Base-by-base conservation (phyloP, 2,329 filamentous ascomycete species). In the Volutella citrinella region DNA sequence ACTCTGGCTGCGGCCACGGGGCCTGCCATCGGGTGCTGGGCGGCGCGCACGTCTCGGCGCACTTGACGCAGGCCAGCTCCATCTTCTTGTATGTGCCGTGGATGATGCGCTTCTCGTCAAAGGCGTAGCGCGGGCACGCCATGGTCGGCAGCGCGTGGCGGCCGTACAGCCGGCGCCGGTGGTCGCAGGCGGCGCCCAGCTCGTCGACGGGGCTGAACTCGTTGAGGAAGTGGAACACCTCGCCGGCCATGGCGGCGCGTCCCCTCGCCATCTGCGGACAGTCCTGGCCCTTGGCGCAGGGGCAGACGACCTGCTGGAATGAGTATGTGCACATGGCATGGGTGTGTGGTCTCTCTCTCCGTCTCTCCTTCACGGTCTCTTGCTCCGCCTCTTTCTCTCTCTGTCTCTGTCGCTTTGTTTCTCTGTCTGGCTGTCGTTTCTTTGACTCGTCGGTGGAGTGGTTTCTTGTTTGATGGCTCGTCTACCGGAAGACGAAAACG, bases 21-120 rank as follows among this genome's bases (percentile, higher is more conserved):
- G 50, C 50, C 36, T 54, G 50, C 50, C 50, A 52, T 27, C 33
- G 43, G 25, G 43, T 52, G 11, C 50, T 51, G 32, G 50, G 50
- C 10, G 50, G 50, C 16, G 50, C 50, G 30, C 50, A 54, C 23
- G 50, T 50, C 46, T 52, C 50, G 4, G 45, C 50, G 19, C 50
- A 54, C 42, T 45, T 45, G 16, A 54, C 46, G 28, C 50, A 54
- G 4, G 50, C 50, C 14, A 53, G 34, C 11, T 53, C 50, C 10
- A 39, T 50, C 48, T 51, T 52, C 17, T 37, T 30, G 17, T 42
- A 53, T 22, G 34, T 43, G 23, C 46, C 50, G 27, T 54, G 46
- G 23, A 54, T 54, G 11, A 52, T 34, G 19, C 50, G 40, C 30
- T 52, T 52, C n/a, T 46, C 46, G 35, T 53, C 50, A 10, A 53